Evolutionary conservation across 257 asterid species (phyloP), one percentile per base, ranked within the genome.

Genomic region (Misopates orontium): DNA sequence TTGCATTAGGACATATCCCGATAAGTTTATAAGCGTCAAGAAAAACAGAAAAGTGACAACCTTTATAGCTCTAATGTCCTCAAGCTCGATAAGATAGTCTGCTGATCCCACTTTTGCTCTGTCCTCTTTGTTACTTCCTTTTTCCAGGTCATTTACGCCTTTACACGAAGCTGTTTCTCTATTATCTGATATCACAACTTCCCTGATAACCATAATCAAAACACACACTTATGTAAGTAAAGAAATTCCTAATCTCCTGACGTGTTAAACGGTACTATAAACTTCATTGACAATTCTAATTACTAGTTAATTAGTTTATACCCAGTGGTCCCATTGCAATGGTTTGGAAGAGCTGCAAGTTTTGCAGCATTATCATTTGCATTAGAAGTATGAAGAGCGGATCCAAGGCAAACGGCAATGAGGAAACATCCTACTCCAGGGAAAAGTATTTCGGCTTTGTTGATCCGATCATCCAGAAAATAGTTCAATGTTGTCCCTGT

Each of bases 391-490:
- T 81, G 89, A 55, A 83, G 79, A 7, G 70, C 76, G 0, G 84
- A 73, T 20, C 83, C 89, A 0, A 80, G 75, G 47, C 70, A 78
- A 58, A 83, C 86, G 5, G 89, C 86, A 28, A 83, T 1, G 22
- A 80, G 76, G 81, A 84, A 84, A 50, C 87, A 80, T 57, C 79
- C 90, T 3, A 78, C 85, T 22, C 87, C 87, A 0, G 90, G 84
- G 31, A 80, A 80, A 24, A 80, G 84, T 24, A 83, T 80, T 28
- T 76, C 79, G 0, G 86, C 89, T 42, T 66, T 66, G 65, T 83
- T 78, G 48, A 76, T 80, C 28, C 66, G 62, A 69, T 76, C 78
- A 22, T 83, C 81, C 12, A 80, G 74, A 31, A 81, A 81, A 55
- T 81, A 81, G 62, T 81, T 84, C 61, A 78, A 60, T 5, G 77